These are phyloP conservation scores for Nakazawaea ernobii DNA, from an alignment of 805 yeast genomes.

Conservation along the genomic window DNA sequence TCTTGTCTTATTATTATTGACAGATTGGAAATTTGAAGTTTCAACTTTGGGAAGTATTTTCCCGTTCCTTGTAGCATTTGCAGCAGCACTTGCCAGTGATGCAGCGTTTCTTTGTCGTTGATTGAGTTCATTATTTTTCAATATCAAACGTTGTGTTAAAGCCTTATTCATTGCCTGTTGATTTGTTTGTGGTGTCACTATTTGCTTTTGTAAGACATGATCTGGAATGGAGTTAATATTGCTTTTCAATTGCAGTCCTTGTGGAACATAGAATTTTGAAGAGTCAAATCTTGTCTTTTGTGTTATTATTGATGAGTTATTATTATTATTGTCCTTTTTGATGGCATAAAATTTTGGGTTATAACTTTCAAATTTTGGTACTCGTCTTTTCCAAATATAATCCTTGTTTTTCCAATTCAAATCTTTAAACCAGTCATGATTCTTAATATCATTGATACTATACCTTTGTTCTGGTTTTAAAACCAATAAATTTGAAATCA, in stretches of 20 bases:
- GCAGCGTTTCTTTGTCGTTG: constrained; percentile 16
- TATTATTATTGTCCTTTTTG: not conserved
- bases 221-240: constrained; percentile 22
- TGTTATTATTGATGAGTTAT: not conserved
- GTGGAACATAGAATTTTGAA: constrained; percentile 4
- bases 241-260: constrained; percentile 15
- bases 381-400: constrained; percentile 60
- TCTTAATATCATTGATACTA: constrained; percentile 49
- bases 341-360: constrained; percentile 31
- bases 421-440: constrained; percentile 65
- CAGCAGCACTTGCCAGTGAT: constrained; percentile 15
- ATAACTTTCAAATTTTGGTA: constrained; percentile 68
- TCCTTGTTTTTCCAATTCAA: constrained; percentile 64
- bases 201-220: constrained; percentile 23
- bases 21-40: constrained; percentile 2
- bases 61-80: constrained; percentile 16
- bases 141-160: constrained; percentile 24
- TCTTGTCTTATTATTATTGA: not conserved
- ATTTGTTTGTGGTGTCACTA: constrained; percentile 24
- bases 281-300: constrained; percentile 16
- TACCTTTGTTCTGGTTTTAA: constrained; percentile 68
- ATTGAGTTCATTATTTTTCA: constrained; percentile 22
- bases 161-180: constrained; percentile 29
- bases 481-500: constrained; percentile 61
- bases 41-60: not conserved